Evolutionary conservation across 73 alveolate genomes (phyloP).

Genomic region (Tetrahymena borealis): DNA sequence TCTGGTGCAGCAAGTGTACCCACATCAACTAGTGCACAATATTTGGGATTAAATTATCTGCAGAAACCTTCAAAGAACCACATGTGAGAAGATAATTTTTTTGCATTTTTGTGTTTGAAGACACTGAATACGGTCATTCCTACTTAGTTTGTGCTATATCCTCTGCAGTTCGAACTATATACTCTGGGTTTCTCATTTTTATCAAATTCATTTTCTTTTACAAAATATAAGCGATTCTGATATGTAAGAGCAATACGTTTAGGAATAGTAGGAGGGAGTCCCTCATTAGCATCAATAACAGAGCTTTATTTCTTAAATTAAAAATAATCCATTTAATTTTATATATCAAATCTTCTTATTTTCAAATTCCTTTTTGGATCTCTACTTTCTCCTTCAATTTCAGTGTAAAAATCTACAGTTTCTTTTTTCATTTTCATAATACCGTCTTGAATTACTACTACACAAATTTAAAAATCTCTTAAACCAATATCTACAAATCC

Average conservation of each 20-base stretch:
- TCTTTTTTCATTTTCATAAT: not conserved
- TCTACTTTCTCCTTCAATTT: not conserved
- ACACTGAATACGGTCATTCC: conserved; percentile 34
- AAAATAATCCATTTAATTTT: not conserved
- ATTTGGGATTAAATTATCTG: conserved; percentile 25
- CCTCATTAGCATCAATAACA: not conserved
- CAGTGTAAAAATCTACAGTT: not conserved
- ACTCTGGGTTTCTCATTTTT: not conserved
- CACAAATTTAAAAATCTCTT: not conserved
- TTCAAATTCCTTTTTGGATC: not conserved
- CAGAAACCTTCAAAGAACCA: conserved; percentile 53
- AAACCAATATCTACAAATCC: not conserved
- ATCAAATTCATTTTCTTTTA: not conserved
- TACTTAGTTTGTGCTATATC: not conserved
- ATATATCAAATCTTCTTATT: not conserved
- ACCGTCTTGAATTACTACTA: not conserved
- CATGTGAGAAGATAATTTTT: conserved; percentile 34
- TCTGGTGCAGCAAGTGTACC: conserved; percentile 39
- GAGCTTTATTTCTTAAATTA: not conserved
- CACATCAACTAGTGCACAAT: conserved; percentile 32
- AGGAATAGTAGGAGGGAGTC: not conserved
- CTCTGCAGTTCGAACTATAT: not conserved
- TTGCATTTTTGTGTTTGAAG: conserved; percentile 24
- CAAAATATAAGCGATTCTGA: not conserved
- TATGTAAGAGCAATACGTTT: not conserved